Base-by-base conservation (phyloP, 2,329 filamentous ascomycete genomes). In the Fonsecaea multimorphosa region DNA sequence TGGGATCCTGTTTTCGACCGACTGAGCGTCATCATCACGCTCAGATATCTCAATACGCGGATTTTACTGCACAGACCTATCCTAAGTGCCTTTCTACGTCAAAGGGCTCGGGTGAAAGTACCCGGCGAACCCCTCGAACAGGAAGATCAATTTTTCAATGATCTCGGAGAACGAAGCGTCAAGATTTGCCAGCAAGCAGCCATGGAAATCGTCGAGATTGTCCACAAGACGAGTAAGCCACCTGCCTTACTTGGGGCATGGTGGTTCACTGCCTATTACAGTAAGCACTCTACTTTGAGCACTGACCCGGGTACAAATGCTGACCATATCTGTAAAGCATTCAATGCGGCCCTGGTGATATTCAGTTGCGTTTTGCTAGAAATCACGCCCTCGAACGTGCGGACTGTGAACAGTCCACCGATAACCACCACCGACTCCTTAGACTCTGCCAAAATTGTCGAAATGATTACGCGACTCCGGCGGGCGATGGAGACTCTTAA, bases 191-290 rank as follows among this genome's bases (percentile, higher is more conserved):
- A 71, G 7, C 68, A 75, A 54, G 73, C 73, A 1, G 76, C 78
- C 11, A 73, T 74, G 49, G 69, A 72, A 31, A 78, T 78, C 12
- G 76, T 80, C 49, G 70, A 74, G 24, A 73, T 76, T 51, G 65
- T 77, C 2, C 56, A 60, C 32, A 67, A 69, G 2, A 65, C 67
- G 1, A 65, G 63, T n/a, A 58, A 66, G 60, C 65, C 62, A 19
- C 56, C 66, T 24, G 66, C 72, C 27, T 66, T 77, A 1, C 71
- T 80, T 2, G 78, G 78, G 2, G 78, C 78, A 5, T 80, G 78
- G 78, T 80, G 78, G 77, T 80, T 78, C 65, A 74, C 75, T 22
- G 69, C 80, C 8, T 80, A 80, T 63, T 80, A 80, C 65, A 75
- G 70, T 72, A 63, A 64, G 64, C 19, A 19, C 22, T 12, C 29